Evolutionary conservation across 2,329 filamentous ascomycete species (phyloP), one percentile per base, ranked within the genome.

Genomic region (Beauveria brongniartii): DNA sequence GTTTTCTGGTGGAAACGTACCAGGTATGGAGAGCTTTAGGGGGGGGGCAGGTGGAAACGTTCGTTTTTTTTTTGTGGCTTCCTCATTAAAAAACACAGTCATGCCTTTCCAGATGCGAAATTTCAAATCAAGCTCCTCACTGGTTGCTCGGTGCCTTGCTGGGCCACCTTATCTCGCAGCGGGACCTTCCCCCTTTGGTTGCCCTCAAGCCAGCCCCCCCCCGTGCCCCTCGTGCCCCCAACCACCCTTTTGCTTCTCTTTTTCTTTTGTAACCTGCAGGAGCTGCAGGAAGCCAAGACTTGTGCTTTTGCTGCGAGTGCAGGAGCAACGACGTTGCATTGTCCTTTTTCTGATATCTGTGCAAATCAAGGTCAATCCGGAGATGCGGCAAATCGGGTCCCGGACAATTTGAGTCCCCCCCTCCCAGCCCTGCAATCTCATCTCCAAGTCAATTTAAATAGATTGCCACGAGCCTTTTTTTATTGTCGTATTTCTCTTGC

Each of bases 351-450:
- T 18, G 24, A 28, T 18, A 30, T 10, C 28, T 30, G 8, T 3
- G 34, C 26, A 28, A 43, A 47, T 52, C 48, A 46, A 46, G 48
- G 40, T 28, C 50, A 46, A 40, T 59, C 41, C 57, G 57, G 57
- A 59, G 57, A 59, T 59, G 48, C 57, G 57, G 57, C 50, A 53
- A 41, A 53, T 47, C 55, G 55, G 57, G 50, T 22, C 26, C 48
- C 57, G 48, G 57, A 14, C 57, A 46, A 28, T 43, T 22, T 14
- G 34, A 59, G 24, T 24, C 22, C 22, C 55, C 10, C 10, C 30
- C 55, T 37, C 5, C 34, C 55, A 52, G 55, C 55, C 55, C 47
- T 59, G 55, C 24, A 59, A 59, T 51, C 30, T 59, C 37, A 52
- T 52, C 34, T 59, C 37, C 26, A 46, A 34, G 34, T 37, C 34